Percentiles rank a stretch among this genome's conserved stretches.
Conservation (phyloP, 1,139 yeast genomes). For the Protomyces arabidopsidicola region DNA sequence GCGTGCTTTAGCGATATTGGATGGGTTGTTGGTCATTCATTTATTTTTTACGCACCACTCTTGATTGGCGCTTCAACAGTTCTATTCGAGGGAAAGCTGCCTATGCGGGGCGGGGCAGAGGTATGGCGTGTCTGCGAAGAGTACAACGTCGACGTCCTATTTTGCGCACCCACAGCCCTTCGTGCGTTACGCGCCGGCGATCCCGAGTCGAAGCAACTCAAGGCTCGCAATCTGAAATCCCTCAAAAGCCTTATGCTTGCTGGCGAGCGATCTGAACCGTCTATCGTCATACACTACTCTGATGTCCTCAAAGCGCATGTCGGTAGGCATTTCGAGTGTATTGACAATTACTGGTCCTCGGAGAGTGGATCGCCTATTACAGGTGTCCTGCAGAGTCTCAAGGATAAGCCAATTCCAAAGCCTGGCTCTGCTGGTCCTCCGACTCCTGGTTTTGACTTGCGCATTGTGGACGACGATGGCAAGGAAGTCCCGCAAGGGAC, state of each 20-base stretch:
- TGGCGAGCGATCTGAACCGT: slow-evolving; percentile 25
- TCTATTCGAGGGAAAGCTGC: slow-evolving; percentile 21
- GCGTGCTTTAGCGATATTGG: slow-evolving; percentile 20
- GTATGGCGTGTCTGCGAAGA: slow-evolving; percentile 25
- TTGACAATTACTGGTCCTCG: slow-evolving; percentile 24
- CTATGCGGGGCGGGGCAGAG: slow-evolving; percentile 17
- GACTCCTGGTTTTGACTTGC: slow-evolving; percentile 22
- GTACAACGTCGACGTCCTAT: slow-evolving; percentile 20
- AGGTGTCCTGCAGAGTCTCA: slow-evolving; percentile 11
- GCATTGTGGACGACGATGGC: slow-evolving; percentile 22
- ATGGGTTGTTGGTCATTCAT: slow-evolving; percentile 26
- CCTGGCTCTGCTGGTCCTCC: slow-evolving; percentile 28
- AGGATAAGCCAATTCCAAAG: slow-evolving; percentile 24
- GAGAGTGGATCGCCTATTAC: slow-evolving; percentile 24
- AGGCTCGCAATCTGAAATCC: background rate
- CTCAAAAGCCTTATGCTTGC: slow-evolving; percentile 17
- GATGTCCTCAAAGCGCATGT: slow-evolving; percentile 4
- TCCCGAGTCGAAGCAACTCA: slow-evolving; percentile 11
- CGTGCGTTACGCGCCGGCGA: slow-evolving; percentile 18
- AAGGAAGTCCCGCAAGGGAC: slow-evolving; percentile 1
- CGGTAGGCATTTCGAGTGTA: slow-evolving; percentile 10
- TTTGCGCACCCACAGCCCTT: slow-evolving; percentile 24
- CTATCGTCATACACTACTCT: slow-evolving; percentile 16
- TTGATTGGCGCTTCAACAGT: slow-evolving; percentile 16
- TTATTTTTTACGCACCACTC: slow-evolving; percentile 19